A percentile compares a stretch with the other conserved stretches of the same genome.
Evolutionary conservation across 495 filamentous ascomycete species (phyloP).

Genomic region (Hyaloscypha hepaticicola): DNA sequence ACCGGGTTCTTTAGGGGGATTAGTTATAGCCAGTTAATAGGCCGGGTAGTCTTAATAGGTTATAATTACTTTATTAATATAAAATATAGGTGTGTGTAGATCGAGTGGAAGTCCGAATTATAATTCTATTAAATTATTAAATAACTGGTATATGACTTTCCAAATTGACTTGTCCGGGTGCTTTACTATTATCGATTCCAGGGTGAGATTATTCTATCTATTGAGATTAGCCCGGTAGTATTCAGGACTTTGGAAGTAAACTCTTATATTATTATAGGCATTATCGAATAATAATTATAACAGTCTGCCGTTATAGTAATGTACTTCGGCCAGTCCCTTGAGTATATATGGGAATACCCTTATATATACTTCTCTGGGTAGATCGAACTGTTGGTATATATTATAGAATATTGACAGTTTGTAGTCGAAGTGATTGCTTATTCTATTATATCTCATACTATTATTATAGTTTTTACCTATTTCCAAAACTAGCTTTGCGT

Average conservation of each 20-base stretch:
- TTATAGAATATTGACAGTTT: background rate
- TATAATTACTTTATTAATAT: background rate
- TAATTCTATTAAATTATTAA: background rate
- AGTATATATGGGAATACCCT: background rate
- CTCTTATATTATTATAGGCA: background rate
- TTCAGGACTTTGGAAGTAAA: background rate
- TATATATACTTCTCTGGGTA: background rate
- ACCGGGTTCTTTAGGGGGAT: background rate
- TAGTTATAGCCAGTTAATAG: background rate
- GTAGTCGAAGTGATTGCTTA: background rate
- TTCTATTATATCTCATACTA: background rate
- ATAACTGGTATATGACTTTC: too few relatives aligned
- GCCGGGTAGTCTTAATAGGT: background rate
- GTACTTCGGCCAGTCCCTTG: background rate
- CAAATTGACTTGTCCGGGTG: background rate
- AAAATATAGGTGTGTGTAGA: background rate
- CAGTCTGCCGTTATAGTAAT: background rate
- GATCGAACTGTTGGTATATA: background rate
- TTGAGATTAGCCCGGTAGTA: background rate
- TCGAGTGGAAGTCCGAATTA: background rate
- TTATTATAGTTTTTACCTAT: background rate
- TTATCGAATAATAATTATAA: background rate
- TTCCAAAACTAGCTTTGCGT: background rate
- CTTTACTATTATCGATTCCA: background rate
- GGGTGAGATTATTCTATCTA: background rate